Percentiles rank a stretch among this genome's conserved stretches.
Evolutionary conservation across 2,329 filamentous ascomycete genomes (phyloP).

Genomic region (Pseudocercospora fuligena): DNA sequence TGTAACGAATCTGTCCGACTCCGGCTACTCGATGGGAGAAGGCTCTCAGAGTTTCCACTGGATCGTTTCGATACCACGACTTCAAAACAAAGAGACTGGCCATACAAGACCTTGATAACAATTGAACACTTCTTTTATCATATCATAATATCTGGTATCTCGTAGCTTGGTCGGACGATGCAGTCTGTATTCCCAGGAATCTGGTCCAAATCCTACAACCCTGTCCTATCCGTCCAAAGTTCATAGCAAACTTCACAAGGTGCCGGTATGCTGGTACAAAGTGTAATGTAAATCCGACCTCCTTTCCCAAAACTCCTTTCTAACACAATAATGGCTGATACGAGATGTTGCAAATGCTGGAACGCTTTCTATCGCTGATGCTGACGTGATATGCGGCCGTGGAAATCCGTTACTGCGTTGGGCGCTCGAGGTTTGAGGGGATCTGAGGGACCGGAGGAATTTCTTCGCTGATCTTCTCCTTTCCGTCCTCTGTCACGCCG

Average conservation of each 20-base stretch:
- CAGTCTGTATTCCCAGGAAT: neutral
- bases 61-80: no score
- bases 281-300: neutral
- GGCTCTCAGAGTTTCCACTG: no score
- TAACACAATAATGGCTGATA: neutral
- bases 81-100: neutral
- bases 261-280: neutral
- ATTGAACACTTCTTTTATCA: neutral
- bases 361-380: slow-evolving; percentile 10
- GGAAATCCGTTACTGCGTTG: slow-evolving; percentile 2
- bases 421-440: neutral
- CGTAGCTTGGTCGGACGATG: neutral
- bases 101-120: neutral
- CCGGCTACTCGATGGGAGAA: no score
- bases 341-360: neutral
- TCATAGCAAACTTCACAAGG: neutral
- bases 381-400: slow-evolving; percentile 1
- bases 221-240: neutral
- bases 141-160: neutral
- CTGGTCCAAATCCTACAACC: neutral
- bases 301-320: neutral
- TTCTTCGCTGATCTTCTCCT: slow-evolving; percentile 6
- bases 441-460: neutral
- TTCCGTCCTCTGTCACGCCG: neutral
- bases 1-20: no score